Evolutionary conservation across 2,329 filamentous ascomycete genomes (phyloP), one percentile per base, ranked within the genome.

Genomic region (Arthrobotrys megalospora): DNA sequence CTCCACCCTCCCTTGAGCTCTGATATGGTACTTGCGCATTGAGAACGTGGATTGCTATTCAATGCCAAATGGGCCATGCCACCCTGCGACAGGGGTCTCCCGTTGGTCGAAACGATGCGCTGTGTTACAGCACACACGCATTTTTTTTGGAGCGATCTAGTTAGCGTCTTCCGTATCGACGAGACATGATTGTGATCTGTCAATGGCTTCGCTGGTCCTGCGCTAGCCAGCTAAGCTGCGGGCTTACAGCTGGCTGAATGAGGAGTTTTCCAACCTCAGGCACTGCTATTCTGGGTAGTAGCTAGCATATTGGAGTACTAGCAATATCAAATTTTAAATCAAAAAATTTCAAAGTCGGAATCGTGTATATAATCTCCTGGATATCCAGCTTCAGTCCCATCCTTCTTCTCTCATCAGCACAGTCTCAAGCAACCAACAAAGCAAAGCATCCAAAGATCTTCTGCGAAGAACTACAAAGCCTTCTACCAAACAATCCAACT

Each of bases 121-220:
- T 66, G 66, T 77, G 73, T 77, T 77, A 77, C 73, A 77, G 73
- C 73, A 64, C 73, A 77, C 66, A 77, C 66, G 67, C 72, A 75
- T 34, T 47, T 41, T 71, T 34, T 34, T 8, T 58, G 5, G 24
- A 28, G 21, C 60, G 48, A 70, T 77, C 21, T 71, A 36, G 72
- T 58, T 36, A 69, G 52, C 38, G 50, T 69, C 43, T 12, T 34
- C 36, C 19, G 19, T 50, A 71, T 77, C 73, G 58, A 77, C 65
- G 24, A 70, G 73, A 68, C 65, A 75, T 63, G 62, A 45, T 75
- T 63, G 65, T 76, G 72, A 76, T 65, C 72, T 76, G 72, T 76
- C 72, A 76, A 43, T 62, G 55, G 43, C 63, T 68, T 76, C 65
- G 64, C 24, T 70, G 72, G 36, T 66, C 53, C 43, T 43, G 58